Evolutionary conservation across 306 rosid genomes (phyloP), one percentile per base, ranked within the genome.

Genomic region (Vigna nakashimae): DNA sequence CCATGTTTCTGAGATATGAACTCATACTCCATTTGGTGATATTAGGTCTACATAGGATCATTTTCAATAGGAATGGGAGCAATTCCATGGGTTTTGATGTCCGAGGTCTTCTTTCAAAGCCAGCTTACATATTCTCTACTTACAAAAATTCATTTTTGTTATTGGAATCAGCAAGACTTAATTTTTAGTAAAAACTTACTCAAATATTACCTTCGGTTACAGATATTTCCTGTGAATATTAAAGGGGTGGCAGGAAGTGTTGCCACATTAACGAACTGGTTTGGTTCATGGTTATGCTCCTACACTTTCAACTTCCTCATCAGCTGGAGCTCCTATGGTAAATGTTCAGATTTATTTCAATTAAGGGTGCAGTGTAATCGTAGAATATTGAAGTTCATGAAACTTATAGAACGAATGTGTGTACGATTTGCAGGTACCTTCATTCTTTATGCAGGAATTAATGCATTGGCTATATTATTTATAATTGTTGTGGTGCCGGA

Each of bases 21-120:
- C 38, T 71, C 24, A 73, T 59, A 22, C 50, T 46, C 60, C 30
- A 57, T 45, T 49, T 82, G 65, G 24, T 82, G 83, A 73, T 77
- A 49, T 79, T 71, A 94, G 98, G 65, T 92, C 60, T 92, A 89
- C 65, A 83, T 92, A 74, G 95, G 82, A 83, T 74, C 95, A 20
- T 92, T 92, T 84, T 94, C 98, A 59, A 52, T 80, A 16, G 98
- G 98, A 83, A 92, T 92, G 98, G 98, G 97, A 78, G 91, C 97
- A 53, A 86, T 95, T 87, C 98, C 98, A 74, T 92, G 98, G 98
- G 88, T 95, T 70, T 86, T 95, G 40, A 95, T 95, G 98, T 92
- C 98, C 0, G 98, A 95, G 98, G 97, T 93, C 28, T 26, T 26
- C 28, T 26, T 26, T 26, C 28, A 26, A 26, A 26, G 28, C 28